A percentile compares a stretch with the other conserved stretches of the same genome.
These are phyloP conservation scores for Lindgomyces ingoldianus DNA, from an alignment of 495 filamentous ascomycete genomes.

Conservation along the genomic window DNA sequence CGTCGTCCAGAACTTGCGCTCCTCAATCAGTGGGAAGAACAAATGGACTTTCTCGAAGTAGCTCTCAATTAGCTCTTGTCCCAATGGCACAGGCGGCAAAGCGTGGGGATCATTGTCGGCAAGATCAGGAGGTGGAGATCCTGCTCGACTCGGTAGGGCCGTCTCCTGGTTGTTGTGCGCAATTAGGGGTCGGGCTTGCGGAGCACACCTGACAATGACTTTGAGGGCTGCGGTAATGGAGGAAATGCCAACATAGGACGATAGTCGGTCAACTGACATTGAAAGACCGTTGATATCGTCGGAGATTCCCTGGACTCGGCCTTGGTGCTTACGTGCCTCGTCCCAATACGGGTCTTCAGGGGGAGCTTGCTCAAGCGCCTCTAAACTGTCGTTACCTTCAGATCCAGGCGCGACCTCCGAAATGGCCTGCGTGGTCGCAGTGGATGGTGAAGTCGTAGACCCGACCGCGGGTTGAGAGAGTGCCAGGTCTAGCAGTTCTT, in stretches of 20 bases:
- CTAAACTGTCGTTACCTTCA: slow-evolving; percentile 44
- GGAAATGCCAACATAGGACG: slow-evolving; percentile 79
- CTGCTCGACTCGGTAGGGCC: slow-evolving; percentile 40
- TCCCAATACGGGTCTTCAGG: slow-evolving; percentile 41
- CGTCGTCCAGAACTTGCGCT: slow-evolving; percentile 70
- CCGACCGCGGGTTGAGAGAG: slow-evolving; percentile 32
- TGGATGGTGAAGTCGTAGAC: slow-evolving; percentile 47
- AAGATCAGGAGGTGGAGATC: slow-evolving; percentile 40
- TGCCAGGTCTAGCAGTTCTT: slow-evolving; percentile 54
- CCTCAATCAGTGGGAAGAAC: slow-evolving; percentile 76
- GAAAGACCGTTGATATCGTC: slow-evolving; percentile 82
- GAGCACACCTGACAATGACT: slow-evolving; percentile 77
- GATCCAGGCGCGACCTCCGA: slow-evolving; percentile 31
- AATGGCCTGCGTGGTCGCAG: slow-evolving; percentile 39
- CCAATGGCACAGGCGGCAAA: slow-evolving; percentile 41
- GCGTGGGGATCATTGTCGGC: slow-evolving; percentile 38
- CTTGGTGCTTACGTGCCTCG: slow-evolving; percentile 38
- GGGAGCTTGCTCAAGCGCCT: slow-evolving; percentile 45
- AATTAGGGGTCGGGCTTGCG: slow-evolving; percentile 61
- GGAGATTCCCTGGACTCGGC: slow-evolving; percentile 62
- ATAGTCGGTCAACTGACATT: slow-evolving; percentile 67
- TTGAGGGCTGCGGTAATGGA: slow-evolving; percentile 79
- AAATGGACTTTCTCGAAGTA: slow-evolving; percentile 78
- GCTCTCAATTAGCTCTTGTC: slow-evolving; percentile 64
- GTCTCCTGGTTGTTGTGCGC: slow-evolving; percentile 46